These are phyloP conservation scores for Gymnopus androsaceus DNA, from an alignment of 1,284 basidiomycete species.

Conservation along the genomic window DNA sequence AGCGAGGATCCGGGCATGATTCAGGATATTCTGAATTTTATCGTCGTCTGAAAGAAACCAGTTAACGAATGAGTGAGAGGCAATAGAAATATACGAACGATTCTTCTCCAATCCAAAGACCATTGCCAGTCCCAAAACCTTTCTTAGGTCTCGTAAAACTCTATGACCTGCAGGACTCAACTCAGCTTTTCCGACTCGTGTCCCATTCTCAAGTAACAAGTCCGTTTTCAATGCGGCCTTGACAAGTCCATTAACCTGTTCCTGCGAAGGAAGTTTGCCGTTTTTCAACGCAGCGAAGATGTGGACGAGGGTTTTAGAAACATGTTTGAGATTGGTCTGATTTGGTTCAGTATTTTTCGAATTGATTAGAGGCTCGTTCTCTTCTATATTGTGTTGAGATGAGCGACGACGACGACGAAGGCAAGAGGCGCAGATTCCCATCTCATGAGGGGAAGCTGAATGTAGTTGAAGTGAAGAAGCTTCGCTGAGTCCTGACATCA, in stretches of 20 bases:
- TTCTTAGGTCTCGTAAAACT: slow-evolving; percentile 35
- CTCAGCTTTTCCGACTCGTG: too few species aligned
- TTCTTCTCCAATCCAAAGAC: slow-evolving; percentile 52
- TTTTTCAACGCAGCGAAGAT: slow-evolving; percentile 43
- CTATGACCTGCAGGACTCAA: slow-evolving; percentile 35
- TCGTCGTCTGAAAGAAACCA: slow-evolving; percentile 40
- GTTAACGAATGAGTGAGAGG: not conserved
- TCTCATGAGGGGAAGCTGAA: too few species aligned
- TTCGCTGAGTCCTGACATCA: too few species aligned
- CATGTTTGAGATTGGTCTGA: not conserved
- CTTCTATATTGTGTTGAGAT: not conserved
- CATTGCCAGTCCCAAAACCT: slow-evolving; percentile 39
- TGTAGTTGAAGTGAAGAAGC: too few species aligned
- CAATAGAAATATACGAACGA: slow-evolving; percentile 33
- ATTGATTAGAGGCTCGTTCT: not conserved
- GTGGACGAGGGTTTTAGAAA: slow-evolving; percentile 39
- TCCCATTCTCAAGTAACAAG: slow-evolving; percentile 28
- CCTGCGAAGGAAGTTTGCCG: slow-evolving; percentile 51
- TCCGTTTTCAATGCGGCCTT: slow-evolving; percentile 36
- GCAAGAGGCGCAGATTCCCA: not conserved
- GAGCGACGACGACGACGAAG: not conserved
- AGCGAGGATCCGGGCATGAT: slow-evolving; percentile 24
- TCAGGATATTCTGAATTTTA: slow-evolving; percentile 45
- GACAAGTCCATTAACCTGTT: slow-evolving; percentile 40
- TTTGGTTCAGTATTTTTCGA: not conserved